A percentile compares a stretch with the other conserved stretches of the same genome.
These are phyloP conservation scores for Verticillium albo-atrum DNA, from an alignment of 2,329 filamentous ascomycete species.

Conservation along the genomic window DNA sequence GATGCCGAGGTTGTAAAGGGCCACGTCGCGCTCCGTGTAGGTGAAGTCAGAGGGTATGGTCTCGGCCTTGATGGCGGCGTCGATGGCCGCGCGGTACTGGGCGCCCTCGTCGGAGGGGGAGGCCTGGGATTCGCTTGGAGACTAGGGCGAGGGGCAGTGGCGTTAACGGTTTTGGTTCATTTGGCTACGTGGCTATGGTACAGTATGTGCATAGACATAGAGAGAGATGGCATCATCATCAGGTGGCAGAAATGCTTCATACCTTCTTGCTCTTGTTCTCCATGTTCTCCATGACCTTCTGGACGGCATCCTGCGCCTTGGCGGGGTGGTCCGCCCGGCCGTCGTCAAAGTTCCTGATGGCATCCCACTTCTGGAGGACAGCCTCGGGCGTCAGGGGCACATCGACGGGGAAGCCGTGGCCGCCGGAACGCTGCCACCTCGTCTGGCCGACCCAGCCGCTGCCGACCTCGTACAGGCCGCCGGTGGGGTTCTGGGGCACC, in stretches of 20 bases:
- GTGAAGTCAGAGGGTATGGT: conserved; percentile 69
- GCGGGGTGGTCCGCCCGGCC: conserved; percentile 82
- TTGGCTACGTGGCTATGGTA: conserved; percentile 17
- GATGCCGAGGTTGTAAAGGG: conserved; percentile 93
- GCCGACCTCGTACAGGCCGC: conserved; percentile 89
- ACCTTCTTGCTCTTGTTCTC: conserved; percentile 67
- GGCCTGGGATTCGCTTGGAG: not conserved
- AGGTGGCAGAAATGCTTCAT: conserved; percentile 32
- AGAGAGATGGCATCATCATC: not conserved
- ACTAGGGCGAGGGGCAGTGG: not conserved
- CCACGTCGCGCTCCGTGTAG: conserved; percentile 82
- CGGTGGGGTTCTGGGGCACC: conserved; percentile 77
- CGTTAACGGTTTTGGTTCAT: not conserved
- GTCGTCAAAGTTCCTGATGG: conserved; percentile 83
- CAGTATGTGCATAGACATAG: conserved; percentile 1
- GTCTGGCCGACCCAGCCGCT: conserved; percentile 91
- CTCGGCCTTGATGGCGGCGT: conserved; percentile 68
- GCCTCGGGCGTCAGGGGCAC: conserved; percentile 79
- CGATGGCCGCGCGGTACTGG: conserved; percentile 70
- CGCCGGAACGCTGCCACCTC: conserved; percentile 89
- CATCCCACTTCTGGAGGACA: conserved; percentile 69
- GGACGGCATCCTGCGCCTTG: conserved; percentile 69
- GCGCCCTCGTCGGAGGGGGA: conserved; percentile 11
- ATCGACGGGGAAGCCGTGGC: conserved; percentile 87
- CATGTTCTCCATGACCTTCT: conserved; percentile 78